Conservation (phyloP, 331 rosid genomes). For the Phaseolus coccineus region DNA sequence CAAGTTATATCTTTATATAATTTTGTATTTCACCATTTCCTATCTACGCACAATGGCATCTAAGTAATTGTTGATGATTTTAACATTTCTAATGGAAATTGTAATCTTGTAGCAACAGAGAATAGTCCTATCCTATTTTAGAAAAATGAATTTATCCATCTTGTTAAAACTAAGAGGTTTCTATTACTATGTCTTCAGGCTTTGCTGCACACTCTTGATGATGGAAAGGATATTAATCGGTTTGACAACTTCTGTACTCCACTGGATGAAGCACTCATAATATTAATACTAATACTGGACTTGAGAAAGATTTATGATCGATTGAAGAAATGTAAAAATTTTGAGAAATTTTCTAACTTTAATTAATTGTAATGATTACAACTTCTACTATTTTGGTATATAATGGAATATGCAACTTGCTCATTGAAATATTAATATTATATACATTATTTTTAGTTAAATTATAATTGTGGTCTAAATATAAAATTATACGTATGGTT, state of each 20-base stretch:
- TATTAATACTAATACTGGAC: too few relatives aligned
- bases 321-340: too few relatives aligned
- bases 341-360: too few relatives aligned
- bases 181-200: constrained; percentile 64
- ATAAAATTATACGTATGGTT: too few relatives aligned
- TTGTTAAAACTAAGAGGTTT: constrained; percentile 22
- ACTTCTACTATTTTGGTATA: too few relatives aligned
- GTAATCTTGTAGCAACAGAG: background rate
- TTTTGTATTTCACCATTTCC: constrained; percentile 14
- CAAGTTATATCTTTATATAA: constrained; percentile 18
- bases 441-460: too few relatives aligned
- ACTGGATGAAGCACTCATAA: constrained; percentile 91
- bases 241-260: constrained; percentile 96
- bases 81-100: constrained; percentile 11
- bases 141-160: constrained; percentile 10
- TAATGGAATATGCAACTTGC: too few relatives aligned
- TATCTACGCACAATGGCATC: constrained; percentile 31
- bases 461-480: too few relatives aligned
- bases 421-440: too few relatives aligned
- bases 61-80: background rate
- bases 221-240: constrained; percentile 92
- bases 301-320: too few relatives aligned
- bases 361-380: too few relatives aligned
- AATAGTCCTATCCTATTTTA: too few relatives aligned
- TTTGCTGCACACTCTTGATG: constrained; percentile 86